phyloP scores from a whole-genome alignment of 257 asterid genomes.

The Jasminum sambac region DNA sequence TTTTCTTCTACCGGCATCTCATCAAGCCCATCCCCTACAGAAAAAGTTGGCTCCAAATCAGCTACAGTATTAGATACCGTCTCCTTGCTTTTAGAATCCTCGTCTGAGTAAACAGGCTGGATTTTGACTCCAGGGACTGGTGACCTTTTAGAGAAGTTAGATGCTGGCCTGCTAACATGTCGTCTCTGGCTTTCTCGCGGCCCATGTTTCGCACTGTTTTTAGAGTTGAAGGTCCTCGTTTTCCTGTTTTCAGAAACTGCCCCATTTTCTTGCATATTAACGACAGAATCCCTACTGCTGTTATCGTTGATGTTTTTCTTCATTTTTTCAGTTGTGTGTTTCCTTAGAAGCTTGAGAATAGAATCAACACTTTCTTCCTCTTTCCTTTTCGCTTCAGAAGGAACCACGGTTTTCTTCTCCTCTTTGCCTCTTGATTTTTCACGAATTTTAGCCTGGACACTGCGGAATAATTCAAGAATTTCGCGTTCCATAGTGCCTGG shows the following conservation, averaged over 20 bases:
- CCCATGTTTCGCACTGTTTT: constrained; percentile 35
- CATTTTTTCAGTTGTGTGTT: constrained; percentile 83
- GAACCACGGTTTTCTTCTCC: constrained; percentile 64
- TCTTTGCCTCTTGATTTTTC: constrained; percentile 74
- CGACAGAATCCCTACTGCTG: constrained; percentile 52
- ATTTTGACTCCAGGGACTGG: constrained; percentile 65
- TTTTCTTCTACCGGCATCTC: constrained; percentile 29
- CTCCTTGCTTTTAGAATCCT: constrained; percentile 33
- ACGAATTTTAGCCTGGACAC: constrained; percentile 91
- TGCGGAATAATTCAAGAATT: constrained; percentile 86
- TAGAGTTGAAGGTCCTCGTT: constrained; percentile 29
- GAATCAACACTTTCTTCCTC: constrained; percentile 95
- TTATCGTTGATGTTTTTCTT: constrained; percentile 42
- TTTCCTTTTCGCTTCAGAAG: constrained; percentile 59
- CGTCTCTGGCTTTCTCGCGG: constrained; percentile 42
- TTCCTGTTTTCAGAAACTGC: constrained; percentile 39
- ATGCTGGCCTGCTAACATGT: constrained; percentile 61
- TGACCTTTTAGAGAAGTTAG: constrained; percentile 73
- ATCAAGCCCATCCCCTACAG: constrained; percentile 20
- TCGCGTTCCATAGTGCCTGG: constrained; percentile 94
- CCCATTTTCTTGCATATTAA: constrained; percentile 38
- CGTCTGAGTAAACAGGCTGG: constrained; percentile 45
- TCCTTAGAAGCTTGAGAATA: constrained; percentile 86
- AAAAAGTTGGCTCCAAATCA: constrained; percentile 28
- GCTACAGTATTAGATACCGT: constrained; percentile 42